phyloP scores from a whole-genome alignment of 495 filamentous ascomycete genomes.

The Ascobolus immersus region DNA sequence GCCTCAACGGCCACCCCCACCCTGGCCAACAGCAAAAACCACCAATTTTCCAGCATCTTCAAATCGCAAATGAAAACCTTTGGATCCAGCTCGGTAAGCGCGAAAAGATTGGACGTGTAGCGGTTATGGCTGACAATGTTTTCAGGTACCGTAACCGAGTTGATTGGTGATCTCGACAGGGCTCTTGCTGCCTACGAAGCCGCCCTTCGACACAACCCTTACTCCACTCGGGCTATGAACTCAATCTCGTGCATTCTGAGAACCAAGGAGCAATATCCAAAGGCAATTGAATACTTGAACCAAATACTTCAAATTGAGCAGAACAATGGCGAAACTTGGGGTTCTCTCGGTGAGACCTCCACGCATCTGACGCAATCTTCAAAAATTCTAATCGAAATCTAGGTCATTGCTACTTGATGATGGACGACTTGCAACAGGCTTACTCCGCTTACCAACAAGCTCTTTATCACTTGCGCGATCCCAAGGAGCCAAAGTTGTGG shows the following conservation, averaged over 20 bases:
- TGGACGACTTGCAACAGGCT: conserved; percentile 93
- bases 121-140: conserved; percentile 3
- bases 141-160: conserved; percentile 58
- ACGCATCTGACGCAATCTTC: conserved; percentile 3
- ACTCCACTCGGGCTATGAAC: conserved; percentile 83
- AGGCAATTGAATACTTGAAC: conserved; percentile 79
- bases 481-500: conserved; percentile 96
- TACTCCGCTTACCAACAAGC: conserved; percentile 97
- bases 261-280: conserved; percentile 76
- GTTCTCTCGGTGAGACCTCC: conserved; percentile 46
- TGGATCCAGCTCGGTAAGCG: conserved; percentile 78
- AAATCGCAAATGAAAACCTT: conserved; percentile 52
- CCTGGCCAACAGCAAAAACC: conserved; percentile 27
- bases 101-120: conserved; percentile 1
- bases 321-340: conserved; percentile 87
- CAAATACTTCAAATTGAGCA: conserved; percentile 73
- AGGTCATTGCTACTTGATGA: conserved; percentile 96
- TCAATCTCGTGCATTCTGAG: conserved; percentile 75
- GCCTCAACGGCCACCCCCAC: conserved; percentile 13
- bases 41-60: conserved; percentile 33
- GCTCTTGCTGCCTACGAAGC: conserved; percentile 72
- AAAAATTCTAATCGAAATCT: conserved; percentile 6
- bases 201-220: conserved; percentile 62
- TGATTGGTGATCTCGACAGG: conserved; percentile 68
- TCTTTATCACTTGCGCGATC: conserved; percentile 74